Base-by-base conservation (phyloP, 768 basidiomycete genomes). In the Cystobasidiopsis lactophilus region DNA sequence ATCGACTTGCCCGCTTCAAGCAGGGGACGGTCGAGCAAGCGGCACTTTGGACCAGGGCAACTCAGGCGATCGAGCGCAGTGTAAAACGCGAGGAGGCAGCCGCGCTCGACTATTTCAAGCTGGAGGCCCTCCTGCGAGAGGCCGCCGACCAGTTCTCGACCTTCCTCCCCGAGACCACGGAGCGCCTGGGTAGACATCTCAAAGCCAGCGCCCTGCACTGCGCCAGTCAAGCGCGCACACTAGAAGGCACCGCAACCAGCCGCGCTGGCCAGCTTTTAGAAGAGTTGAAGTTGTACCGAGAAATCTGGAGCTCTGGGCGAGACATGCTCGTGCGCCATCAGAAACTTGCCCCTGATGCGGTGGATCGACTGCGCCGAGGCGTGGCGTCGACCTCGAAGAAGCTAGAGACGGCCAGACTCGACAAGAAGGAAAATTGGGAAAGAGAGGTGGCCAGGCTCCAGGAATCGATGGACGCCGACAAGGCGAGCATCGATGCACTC, bases 371-470 rank as follows among this genome's bases (percentile, higher is more conserved):
- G 16, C 23, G 45, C 11, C 14, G 24, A 29, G 5, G 45, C 14
- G 45, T 47, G 11, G 23, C 24, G 5, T 4, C 45, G n/a, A 11
- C 16, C 16, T 30, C 23, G 16, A 31, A 11, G 14, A 47, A 47
- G 45, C 23, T 29, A 18, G 45, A 47, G 24, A 21, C 24, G 11
- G 14, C 29, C 10, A 77, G 79, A 51, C 68, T 72, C 7, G 74
- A 73, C 0, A 73, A 75, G 64, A 89, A 80, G 64, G 81, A 85
- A 3, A 77, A 79, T 11, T 91, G 84, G 85, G 75, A 82, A 61
- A 77, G 78, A 31, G 45, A 47, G 18, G 26, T 23, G 5, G 45
- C 4, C 16, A 47, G 29, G 16, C 45, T 47, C 10, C 14, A 23
- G 16, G 29, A 26, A 4, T 13, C 23, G 45, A 47, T 47, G 14